These are phyloP conservation scores for Blastobotrys aristatus DNA, from an alignment of 1,139 yeast species.

Conservation along the genomic window DNA sequence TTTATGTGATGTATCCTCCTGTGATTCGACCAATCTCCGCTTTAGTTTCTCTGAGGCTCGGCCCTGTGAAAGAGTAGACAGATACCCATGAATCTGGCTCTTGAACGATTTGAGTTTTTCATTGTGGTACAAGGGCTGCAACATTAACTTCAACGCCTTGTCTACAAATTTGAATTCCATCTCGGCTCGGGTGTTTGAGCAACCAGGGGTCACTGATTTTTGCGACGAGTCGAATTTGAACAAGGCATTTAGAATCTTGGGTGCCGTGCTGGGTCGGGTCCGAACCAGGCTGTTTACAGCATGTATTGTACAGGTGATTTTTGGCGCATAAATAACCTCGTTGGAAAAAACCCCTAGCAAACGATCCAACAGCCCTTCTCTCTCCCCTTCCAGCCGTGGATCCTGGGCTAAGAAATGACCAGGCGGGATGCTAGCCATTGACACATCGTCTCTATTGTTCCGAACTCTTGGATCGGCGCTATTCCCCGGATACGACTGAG, in stretches of 20 bases:
- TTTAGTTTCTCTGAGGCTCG: slow-evolving; percentile 29
- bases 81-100: slow-evolving; percentile 31
- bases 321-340: slow-evolving; percentile 38
- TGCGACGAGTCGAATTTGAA: slow-evolving; percentile 33
- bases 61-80: slow-evolving; percentile 30
- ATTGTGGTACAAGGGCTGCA: slow-evolving; percentile 31
- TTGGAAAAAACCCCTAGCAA: slow-evolving; percentile 52
- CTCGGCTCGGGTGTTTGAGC: slow-evolving; percentile 25
- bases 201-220: slow-evolving; percentile 20
- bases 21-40: slow-evolving; percentile 22
- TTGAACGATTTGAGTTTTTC: slow-evolving; percentile 1
- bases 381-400: slow-evolving; percentile 64
- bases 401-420: slow-evolving; percentile 54
- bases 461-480: slow-evolving; percentile 32
- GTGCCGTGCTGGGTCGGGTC: slow-evolving; percentile 27
- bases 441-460: slow-evolving; percentile 42
- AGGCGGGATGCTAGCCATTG: slow-evolving; percentile 54
- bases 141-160: slow-evolving; percentile 34
- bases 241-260: slow-evolving; percentile 33
- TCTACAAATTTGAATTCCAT: slow-evolving; percentile 35
- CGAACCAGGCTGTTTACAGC: slow-evolving; percentile 34
- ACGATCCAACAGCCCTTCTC: slow-evolving; percentile 61
- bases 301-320: slow-evolving; percentile 32
- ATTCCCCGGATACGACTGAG: slow-evolving; percentile 52
- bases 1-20: slow-evolving; percentile 21